Base-by-base conservation (phyloP, 768 basidiomycete genomes). In the Cystobasidiopsis lactophilus region DNA sequence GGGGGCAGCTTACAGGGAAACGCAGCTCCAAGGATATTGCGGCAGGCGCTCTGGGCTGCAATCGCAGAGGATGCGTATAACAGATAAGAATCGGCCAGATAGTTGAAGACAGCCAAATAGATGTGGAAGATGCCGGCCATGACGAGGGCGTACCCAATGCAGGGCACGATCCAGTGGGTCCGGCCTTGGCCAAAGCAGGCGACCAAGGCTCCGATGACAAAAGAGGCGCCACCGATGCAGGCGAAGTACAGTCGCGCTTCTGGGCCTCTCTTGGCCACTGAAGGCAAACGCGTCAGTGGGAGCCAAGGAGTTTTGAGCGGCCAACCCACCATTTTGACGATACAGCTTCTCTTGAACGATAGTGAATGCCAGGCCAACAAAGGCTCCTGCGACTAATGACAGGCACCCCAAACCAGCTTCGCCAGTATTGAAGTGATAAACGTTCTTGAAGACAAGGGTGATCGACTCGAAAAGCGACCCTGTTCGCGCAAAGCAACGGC, bases 301-400 rank as follows among this genome's bases (percentile, higher is more conserved):
- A n/a, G n/a, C n/a, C n/a, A n/a, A n/a, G n/a, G n/a, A n/a, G 16
- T 16, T 7, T 7, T 35, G 9, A 35, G 33, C 33, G 33, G 16
- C 7, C 7, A 16, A 35, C 33, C 9, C 9, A 35, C 33, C 7
- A 39, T 50, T 43, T 29, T 50, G 11, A 9, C 19, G 4, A 21
- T 50, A 50, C 49, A 50, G 31, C 18, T 37, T 33, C 29, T 50
- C 49, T 37, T 50, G 49, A 50, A 4, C 5, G 26, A 14, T 50
- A 21, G 10, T n/a, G 16, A 3, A 37, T n/a, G 7, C 47, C 47
- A 29, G 26, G 26, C 7, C 47, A 49, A 49, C 9, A 9, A 35
- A 5, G 14, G n/a, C 16, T 18, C 16, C 47, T 49, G 9, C 7
- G 7, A 43, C 41, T 9, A 27, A 11, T 7, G 26, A 18, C 26